Base-by-base conservation (phyloP, 495 filamentous ascomycete species). In the Astrothelium macrocarpum region DNA sequence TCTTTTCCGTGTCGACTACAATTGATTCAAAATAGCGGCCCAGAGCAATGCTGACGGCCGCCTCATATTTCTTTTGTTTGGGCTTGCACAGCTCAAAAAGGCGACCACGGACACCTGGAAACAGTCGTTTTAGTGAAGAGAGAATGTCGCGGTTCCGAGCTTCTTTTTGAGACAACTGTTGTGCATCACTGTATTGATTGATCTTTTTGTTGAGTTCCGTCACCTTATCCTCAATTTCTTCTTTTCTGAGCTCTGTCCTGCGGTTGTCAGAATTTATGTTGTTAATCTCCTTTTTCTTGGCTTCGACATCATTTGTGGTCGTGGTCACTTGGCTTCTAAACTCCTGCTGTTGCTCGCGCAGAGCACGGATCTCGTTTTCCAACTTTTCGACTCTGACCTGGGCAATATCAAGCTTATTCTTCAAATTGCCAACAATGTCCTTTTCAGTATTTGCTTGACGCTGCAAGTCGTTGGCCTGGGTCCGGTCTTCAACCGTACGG, bases 1-100 rank as follows among this genome's bases (percentile, higher is more conserved):
- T 92, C 78, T 94, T 96, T 70, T 97, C 91, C 31, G 87, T 95
- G 69, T 99, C 94, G n/a, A 97, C 92, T 62, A 99, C 84, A 59
- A 99, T 86, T 12, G 91, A 87, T 70, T 97, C 93, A 68, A 95
- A 95, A 67, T 97, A 87, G 36, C 91, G 87, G 34, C 95, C 94
- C 29, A 99, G 82, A 16, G 95, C 90, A 23, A 90, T 96, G 72
- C 87, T 90, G 61, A 97, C 89, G 32, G 94, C 94, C 66, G 91
- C 89, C 68, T 92, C 88, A 67, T 87, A 97, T 71, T 97, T 97
- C 74, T 93, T 96, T 76, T 96, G 90, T 75, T 94, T 95, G 2
- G 94, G 92, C 67, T 90, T 90, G 80, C 94, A 97, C 20, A 97
- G 84, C 70, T 97, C 91, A 65, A 90, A 89, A 60, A 97, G 83